Percentiles rank a stretch among this genome's conserved stretches.
Evolutionary conservation across 768 basidiomycete genomes (phyloP).

Genomic region (Porpolomopsis calyptriformis): DNA sequence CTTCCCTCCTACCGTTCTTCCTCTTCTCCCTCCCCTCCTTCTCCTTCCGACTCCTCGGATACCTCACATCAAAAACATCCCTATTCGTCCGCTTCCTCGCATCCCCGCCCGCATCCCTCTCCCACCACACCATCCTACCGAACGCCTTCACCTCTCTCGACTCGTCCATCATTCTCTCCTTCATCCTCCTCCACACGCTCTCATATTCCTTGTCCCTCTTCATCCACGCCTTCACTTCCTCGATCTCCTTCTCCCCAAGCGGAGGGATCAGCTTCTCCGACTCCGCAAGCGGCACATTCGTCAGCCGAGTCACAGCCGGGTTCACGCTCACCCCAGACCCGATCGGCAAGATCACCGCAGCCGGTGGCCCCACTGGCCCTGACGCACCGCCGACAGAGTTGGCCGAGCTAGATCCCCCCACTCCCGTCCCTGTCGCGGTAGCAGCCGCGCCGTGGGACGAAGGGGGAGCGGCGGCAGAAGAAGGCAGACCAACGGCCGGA

Average conservation of each 20-base stretch:
- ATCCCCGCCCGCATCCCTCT: conserved; percentile 37
- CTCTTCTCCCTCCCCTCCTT: conserved; percentile 25
- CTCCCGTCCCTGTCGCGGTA: background rate
- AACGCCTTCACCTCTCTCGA: conserved; percentile 34
- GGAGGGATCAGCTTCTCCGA: conserved; percentile 45
- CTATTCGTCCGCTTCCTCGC: conserved; percentile 30
- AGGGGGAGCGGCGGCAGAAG: background rate
- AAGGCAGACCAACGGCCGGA: background rate
- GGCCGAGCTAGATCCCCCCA: background rate
- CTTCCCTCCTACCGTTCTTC: conserved; percentile 52
- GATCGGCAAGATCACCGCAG: conserved; percentile 18
- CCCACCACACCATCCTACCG: conserved; percentile 46
- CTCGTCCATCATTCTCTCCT: conserved; percentile 43
- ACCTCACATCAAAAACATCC: conserved; percentile 43
- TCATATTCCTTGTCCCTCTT: conserved; percentile 51
- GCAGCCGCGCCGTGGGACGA: background rate
- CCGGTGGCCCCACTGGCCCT: background rate
- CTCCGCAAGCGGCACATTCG: conserved; percentile 47
- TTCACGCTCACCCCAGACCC: conserved; percentile 37
- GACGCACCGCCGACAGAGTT: background rate
- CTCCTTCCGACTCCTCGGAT: conserved; percentile 32
- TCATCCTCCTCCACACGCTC: conserved; percentile 35
- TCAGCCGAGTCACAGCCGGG: conserved; percentile 48
- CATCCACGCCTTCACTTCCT: conserved; percentile 52
- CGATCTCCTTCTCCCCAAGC: conserved; percentile 41